Conservation (phyloP, 2,329 filamentous ascomycete species). For the Sordariomycetes sp. region DNA sequence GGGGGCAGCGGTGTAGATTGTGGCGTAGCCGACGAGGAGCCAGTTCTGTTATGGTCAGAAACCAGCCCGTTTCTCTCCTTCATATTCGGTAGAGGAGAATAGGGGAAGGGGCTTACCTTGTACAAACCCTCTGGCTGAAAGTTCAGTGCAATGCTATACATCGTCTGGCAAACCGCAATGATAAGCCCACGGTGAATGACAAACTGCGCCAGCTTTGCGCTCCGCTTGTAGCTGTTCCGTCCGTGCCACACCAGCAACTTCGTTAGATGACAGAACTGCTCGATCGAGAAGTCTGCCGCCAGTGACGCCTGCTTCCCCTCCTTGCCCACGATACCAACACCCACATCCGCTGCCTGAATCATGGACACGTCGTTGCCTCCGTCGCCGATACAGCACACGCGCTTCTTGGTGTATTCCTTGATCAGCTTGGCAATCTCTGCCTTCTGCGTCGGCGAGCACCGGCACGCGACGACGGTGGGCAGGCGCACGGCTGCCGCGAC, state of each 20-base stretch:
- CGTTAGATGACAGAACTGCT: conserved; percentile 88
- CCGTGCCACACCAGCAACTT: conserved; percentile 99
- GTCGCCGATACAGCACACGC: conserved; percentile 94
- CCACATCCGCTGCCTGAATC: conserved; percentile 97
- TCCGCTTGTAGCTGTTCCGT: conserved; percentile 92
- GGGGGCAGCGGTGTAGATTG: conserved; percentile 85
- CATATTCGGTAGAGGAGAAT: background rate
- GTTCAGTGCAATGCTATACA: conserved; percentile 87
- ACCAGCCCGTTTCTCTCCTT: background rate
- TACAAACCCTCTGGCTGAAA: conserved; percentile 94
- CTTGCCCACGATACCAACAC: conserved; percentile 96
- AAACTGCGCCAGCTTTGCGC: conserved; percentile 91
- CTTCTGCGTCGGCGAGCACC: conserved; percentile 94
- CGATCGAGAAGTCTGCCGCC: conserved; percentile 93
- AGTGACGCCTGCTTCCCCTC: conserved; percentile 91
- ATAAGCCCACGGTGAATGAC: conserved; percentile 96
- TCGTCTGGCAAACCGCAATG: conserved; percentile 90
- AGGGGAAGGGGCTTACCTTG: conserved; percentile 35
- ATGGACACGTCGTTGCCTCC: conserved; percentile 98
- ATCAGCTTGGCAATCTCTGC: conserved; percentile 89
- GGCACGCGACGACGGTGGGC: conserved; percentile 88
- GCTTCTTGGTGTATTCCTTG: conserved; percentile 82
- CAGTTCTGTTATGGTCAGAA: conserved; percentile 51
- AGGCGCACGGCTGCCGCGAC: conserved; percentile 79
- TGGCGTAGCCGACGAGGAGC: conserved; percentile 94